Percentiles rank a stretch among this genome's conserved stretches.
Evolutionary conservation across 257 asterid genomes (phyloP).

Genomic region (Handroanthus guayacan): DNA sequence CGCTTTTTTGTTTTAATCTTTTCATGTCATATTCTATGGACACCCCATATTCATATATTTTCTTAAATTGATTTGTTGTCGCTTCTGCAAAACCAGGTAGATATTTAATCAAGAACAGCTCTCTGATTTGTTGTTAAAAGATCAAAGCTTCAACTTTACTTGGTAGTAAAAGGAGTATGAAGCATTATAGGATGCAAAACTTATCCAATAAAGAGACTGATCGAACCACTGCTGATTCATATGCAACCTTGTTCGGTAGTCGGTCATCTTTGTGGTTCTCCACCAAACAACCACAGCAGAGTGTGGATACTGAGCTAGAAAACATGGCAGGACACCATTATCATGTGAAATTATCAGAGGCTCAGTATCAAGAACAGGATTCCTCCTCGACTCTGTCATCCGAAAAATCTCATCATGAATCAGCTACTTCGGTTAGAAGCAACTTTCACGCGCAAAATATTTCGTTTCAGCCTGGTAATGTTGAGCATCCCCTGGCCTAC

Average conservation of each 20-base stretch:
- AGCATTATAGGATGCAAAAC: constrained; percentile 54
- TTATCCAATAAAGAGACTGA: constrained; percentile 42
- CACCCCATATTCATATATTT: not conserved
- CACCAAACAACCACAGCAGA: constrained; percentile 41
- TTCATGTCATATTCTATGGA: not conserved
- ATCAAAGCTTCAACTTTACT: constrained; percentile 26
- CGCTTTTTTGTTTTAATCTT: no score
- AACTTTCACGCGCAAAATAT: constrained; percentile 43
- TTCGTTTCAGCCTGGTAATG: constrained; percentile 55
- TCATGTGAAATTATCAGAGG: constrained; percentile 47
- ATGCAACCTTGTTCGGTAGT: constrained; percentile 41
- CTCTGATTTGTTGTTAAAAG: constrained; percentile 3
- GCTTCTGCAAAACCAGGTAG: constrained; percentile 37
- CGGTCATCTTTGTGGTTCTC: constrained; percentile 55
- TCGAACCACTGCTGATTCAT: constrained; percentile 42
- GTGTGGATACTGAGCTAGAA: constrained; percentile 33
- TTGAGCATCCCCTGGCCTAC: not conserved
- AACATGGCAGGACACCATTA: constrained; percentile 31
- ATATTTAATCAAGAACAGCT: not conserved
- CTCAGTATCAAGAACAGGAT: constrained; percentile 55
- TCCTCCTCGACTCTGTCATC: constrained; percentile 58
- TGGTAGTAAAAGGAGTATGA: constrained; percentile 18
- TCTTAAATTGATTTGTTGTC: not conserved
- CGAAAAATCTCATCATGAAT: constrained; percentile 50
- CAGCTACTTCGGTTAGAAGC: constrained; percentile 43